A percentile compares a stretch with the other conserved stretches of the same genome.
These are phyloP conservation scores for Aspergillus carbonarius DNA, from an alignment of 2,329 filamentous ascomycete species.

Conservation along the genomic window DNA sequence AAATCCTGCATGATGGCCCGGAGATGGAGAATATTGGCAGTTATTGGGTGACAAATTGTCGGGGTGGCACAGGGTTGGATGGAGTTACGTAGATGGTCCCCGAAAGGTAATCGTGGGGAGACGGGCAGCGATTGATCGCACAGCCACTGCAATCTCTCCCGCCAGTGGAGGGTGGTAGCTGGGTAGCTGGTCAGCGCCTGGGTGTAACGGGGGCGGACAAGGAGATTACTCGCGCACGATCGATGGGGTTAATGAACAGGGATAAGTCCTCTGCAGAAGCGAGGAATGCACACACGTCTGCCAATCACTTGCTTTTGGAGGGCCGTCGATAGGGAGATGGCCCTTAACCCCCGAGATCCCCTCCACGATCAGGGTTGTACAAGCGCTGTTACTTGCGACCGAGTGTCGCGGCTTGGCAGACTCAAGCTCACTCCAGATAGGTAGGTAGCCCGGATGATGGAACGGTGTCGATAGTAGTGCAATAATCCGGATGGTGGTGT, in stretches of 20 bases:
- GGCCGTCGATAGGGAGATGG: neutral
- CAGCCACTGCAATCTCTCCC: too few relatives aligned
- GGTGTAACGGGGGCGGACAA: too few relatives aligned
- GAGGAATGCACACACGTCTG: neutral
- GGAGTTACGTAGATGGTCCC: too few relatives aligned
- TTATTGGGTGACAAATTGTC: too few relatives aligned
- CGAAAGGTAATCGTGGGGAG: too few relatives aligned
- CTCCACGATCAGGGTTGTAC: neutral
- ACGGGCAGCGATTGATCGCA: too few relatives aligned
- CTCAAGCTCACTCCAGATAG: neutral
- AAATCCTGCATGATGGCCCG: too few relatives aligned
- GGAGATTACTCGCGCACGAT: neutral
- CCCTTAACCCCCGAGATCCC: neutral
- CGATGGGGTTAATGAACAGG: conserved; percentile 8
- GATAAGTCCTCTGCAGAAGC: conserved; percentile 3
- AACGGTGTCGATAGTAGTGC: neutral
- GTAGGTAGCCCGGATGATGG: too few relatives aligned
- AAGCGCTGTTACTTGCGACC: neutral
- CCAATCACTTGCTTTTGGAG: neutral
- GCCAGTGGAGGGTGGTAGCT: neutral
- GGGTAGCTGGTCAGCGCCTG: too few relatives aligned
- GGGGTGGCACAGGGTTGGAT: too few relatives aligned
- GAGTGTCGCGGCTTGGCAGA: neutral
- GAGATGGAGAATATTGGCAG: too few relatives aligned
- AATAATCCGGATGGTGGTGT: neutral